These are phyloP conservation scores for Leptomonas seymouri DNA, from an alignment of 208 protist species.

Conservation along the genomic window DNA sequence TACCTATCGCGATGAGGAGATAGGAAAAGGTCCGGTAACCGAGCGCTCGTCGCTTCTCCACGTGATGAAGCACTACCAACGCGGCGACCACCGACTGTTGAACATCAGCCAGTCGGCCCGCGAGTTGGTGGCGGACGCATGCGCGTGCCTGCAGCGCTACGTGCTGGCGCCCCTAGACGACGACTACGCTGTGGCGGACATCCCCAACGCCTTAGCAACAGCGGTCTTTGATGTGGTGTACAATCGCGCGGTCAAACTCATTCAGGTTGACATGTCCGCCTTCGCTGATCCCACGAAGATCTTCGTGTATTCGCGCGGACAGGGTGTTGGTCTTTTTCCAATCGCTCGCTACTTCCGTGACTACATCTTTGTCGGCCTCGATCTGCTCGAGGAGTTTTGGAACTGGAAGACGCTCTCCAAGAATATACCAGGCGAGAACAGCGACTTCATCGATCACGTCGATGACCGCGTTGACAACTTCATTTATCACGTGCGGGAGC, in stretches of 20 bases:
- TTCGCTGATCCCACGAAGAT: constrained; percentile 61
- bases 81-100: constrained; percentile 66
- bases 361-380: constrained; percentile 77
- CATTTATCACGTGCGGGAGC: constrained; percentile 54
- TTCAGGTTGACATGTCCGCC: constrained; percentile 52
- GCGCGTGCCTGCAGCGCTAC: constrained; percentile 52
- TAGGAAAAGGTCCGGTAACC: constrained; percentile 34
- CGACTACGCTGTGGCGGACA: constrained; percentile 76
- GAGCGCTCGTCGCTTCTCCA: constrained; percentile 26
- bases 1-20: constrained; percentile 67
- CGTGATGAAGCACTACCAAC: constrained; percentile 79
- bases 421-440: constrained; percentile 61
- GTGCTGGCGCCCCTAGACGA: constrained; percentile 75
- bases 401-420: constrained; percentile 70
- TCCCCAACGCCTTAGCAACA: constrained; percentile 57
- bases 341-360: constrained; percentile 65
- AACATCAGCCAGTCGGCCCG: constrained; percentile 49
- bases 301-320: constrained; percentile 72
- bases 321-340: constrained; percentile 63
- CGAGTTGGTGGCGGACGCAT: constrained; percentile 47
- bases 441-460: constrained; percentile 72
- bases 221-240: constrained; percentile 66
- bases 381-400: constrained; percentile 82
- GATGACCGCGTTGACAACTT: constrained; percentile 64
- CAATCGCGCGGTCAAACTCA: constrained; percentile 39